Evolutionary conservation across 2,329 filamentous ascomycete genomes (phyloP).

Genomic region (Ophiostoma ips): DNA sequence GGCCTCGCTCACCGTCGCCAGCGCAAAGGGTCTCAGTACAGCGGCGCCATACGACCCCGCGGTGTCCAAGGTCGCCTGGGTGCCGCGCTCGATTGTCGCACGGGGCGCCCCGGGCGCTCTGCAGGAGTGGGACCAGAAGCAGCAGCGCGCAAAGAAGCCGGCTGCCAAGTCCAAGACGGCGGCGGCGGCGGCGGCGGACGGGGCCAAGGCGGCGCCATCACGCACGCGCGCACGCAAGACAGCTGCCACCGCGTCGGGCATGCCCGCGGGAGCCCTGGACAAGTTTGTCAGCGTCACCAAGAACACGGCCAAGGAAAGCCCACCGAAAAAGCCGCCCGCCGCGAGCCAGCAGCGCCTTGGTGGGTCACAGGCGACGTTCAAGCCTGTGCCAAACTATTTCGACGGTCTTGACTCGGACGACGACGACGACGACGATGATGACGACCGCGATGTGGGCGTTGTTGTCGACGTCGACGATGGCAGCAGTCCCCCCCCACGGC

Average conservation of each 20-base stretch:
- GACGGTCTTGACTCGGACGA: neutral
- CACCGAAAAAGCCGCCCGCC: neutral
- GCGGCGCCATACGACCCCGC: slow-evolving; percentile 44
- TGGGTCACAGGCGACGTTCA: neutral
- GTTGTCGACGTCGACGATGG: too few species aligned
- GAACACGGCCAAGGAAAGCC: slow-evolving; percentile 3
- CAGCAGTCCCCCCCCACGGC: neutral
- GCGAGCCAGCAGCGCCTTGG: neutral
- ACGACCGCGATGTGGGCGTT: neutral
- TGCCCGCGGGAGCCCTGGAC: slow-evolving; percentile 22
- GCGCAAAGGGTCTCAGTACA: slow-evolving; percentile 19
- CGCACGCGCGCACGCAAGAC: neutral
- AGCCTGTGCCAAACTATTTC: neutral
- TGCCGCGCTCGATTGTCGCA: slow-evolving; percentile 49
- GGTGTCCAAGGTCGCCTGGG: slow-evolving; percentile 52
- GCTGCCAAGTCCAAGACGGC: neutral
- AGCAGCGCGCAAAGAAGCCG: slow-evolving; percentile 9
- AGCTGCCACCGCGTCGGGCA: slow-evolving; percentile 2
- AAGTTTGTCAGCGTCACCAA: slow-evolving; percentile 26
- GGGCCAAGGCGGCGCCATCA: slow-evolving; percentile 6
- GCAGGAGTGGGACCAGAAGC: slow-evolving; percentile 44
- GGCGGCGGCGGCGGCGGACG: neutral
- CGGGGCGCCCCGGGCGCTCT: slow-evolving; percentile 52
- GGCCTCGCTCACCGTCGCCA: slow-evolving; percentile 1
- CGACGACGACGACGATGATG: neutral